phyloP scores from a whole-genome alignment of 176 grass and related monocot genomes.

The Metroxylon sagu region DNA sequence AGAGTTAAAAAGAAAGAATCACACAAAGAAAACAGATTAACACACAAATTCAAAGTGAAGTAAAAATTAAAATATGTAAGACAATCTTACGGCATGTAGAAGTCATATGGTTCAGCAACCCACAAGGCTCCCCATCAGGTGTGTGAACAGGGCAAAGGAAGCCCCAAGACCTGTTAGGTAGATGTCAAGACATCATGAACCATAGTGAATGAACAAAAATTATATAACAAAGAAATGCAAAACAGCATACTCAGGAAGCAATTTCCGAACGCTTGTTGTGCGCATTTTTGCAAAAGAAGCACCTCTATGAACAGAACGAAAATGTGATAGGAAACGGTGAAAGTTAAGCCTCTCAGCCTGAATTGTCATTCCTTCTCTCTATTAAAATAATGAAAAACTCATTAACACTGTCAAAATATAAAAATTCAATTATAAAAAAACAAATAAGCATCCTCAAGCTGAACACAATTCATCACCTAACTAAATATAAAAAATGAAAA shows the following conservation, averaged over 20 bases:
- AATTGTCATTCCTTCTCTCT: conserved; percentile 96
- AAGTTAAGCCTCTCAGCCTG: conserved; percentile 82
- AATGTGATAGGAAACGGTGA: conserved; percentile 81
- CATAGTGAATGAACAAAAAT: neutral
- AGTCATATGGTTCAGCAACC: conserved; percentile 94
- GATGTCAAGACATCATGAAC: conserved; percentile 16
- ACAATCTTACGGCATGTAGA: conserved; percentile 64
- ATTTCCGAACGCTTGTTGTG: conserved; percentile 73
- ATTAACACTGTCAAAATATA: conserved; percentile 7
- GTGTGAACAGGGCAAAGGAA: conserved; percentile 96
- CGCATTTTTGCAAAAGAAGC: conserved; percentile 95
- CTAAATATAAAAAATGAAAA: too few relatives aligned
- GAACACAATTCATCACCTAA: too few relatives aligned
- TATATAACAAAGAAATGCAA: conserved; percentile 10
- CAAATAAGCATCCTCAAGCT: too few relatives aligned
- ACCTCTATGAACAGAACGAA: conserved; percentile 91
- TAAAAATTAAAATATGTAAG: too few relatives aligned
- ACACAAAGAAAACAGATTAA: too few relatives aligned
- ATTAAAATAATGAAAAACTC: conserved; percentile 26
- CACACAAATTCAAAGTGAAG: too few relatives aligned
- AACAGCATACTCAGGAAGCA: conserved; percentile 78
- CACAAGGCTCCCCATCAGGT: conserved; percentile 87
- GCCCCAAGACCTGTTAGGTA: conserved; percentile 70
- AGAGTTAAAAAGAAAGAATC: too few relatives aligned
- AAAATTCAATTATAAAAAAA: too few relatives aligned